A percentile compares a stretch with the other conserved stretches of the same genome.
Evolutionary conservation across 1,139 yeast species (phyloP).

Genomic region (Saccharomyces hybrid): DNA sequence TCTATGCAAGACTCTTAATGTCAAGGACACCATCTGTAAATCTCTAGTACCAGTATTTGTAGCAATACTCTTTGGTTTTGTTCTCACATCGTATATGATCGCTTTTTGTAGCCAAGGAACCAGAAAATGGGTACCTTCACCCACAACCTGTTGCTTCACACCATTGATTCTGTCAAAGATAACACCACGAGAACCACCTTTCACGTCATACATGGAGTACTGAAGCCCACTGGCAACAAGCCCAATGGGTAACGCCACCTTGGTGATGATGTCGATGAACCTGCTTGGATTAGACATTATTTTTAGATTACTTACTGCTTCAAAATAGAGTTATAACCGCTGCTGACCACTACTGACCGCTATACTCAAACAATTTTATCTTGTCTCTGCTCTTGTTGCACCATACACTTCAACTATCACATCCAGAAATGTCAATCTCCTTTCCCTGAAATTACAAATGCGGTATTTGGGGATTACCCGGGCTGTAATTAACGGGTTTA

Average conservation of each 20-base stretch:
- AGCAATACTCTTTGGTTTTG: slow-evolving; percentile 85
- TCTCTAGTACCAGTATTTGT: slow-evolving; percentile 97
- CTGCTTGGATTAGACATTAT: slow-evolving; percentile 7
- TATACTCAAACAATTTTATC: background rate
- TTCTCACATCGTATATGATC: slow-evolving; percentile 82
- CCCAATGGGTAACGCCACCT: slow-evolving; percentile 65
- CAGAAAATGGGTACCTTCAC: slow-evolving; percentile 95
- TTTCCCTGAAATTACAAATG: background rate
- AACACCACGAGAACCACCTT: slow-evolving; percentile 94
- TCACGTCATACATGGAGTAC: slow-evolving; percentile 80
- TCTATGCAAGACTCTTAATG: slow-evolving; percentile 87
- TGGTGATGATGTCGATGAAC: slow-evolving; percentile 24
- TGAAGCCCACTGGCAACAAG: slow-evolving; percentile 59
- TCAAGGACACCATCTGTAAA: slow-evolving; percentile 88
- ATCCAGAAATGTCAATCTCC: background rate
- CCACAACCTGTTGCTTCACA: slow-evolving; percentile 76
- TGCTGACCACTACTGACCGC: background rate
- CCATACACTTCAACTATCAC: too few relatives aligned
- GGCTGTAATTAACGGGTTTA: too few relatives aligned
- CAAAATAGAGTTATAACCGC: background rate
- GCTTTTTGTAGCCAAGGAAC: slow-evolving; percentile 96
- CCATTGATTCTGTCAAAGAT: slow-evolving; percentile 89
- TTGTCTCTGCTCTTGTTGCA: background rate
- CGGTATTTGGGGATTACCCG: too few relatives aligned
- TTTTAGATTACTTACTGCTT: background rate